Evolutionary conservation across 371 early-diverging fungal genomes (phyloP), one percentile per base, ranked within the genome.

Genomic region (Phascolomyces articulosus): DNA sequence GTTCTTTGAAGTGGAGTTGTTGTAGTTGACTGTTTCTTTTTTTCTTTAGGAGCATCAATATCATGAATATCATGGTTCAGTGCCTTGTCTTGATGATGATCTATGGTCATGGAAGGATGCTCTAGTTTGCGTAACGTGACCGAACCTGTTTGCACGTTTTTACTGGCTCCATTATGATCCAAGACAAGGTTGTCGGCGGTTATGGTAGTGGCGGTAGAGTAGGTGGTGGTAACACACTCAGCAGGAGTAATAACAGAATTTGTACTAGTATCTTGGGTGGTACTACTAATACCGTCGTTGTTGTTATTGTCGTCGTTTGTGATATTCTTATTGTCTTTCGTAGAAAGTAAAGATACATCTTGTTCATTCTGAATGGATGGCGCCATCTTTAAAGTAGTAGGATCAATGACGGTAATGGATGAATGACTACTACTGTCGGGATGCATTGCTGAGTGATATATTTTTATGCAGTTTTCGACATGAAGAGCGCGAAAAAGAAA

Each of bases 391-490:
- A 7, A 47, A 13, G 54, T 40, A 29, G 62, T 23, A 62, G 16
- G 49, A 53, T 53, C 34, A 38, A 41, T 48, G 27, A 63, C 47
- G 40, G 47, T 44, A 27, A 54, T 40, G 38, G 63, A 63, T 63
- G 63, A 55, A n/a, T n/a, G n/a, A 11, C 34, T 11, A 54, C 44
- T 18, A 27, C 63, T 54, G 27, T 56, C 29, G 40, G 63, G 56
- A 40, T 44, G 40, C 63, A 63, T 63, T 55, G 44, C 44, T 34
- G 34, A 34, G 34, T 34, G 11, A 9, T 34, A 34, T 20, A 26
- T 21, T 10, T 40, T 53, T 58, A 41, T 48, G 28, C 23, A 41
- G 47, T 47, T 47, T 51, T 28, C 24, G 18, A 40, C 27, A 49
- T 48, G 40, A 29, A 44, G 10, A 23, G 40, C 23, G 34, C 55